Evolutionary conservation across 2,329 filamentous ascomycete species (phyloP).

Genomic region (Fusarium odoratissimum): DNA sequence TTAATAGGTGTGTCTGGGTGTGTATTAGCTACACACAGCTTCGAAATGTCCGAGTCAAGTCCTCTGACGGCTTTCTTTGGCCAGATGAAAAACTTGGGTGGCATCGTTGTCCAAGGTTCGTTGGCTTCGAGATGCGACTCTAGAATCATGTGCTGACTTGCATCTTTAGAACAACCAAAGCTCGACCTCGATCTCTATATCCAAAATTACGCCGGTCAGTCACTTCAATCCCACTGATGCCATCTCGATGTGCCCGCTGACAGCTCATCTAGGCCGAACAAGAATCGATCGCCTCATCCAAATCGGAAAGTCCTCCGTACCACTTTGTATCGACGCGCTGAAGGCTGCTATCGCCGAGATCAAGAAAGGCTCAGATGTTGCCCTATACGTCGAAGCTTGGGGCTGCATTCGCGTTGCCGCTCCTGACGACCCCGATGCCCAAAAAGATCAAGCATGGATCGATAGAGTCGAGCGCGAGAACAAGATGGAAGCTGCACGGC

Average conservation of each 20-base stretch:
- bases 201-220: constrained; percentile 83
- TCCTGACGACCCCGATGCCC: constrained; percentile 75
- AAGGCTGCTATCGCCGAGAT: constrained; percentile 81
- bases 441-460: constrained; percentile 80
- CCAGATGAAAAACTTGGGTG: constrained; percentile 59
- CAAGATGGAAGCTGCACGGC: constrained; percentile 75
- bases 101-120: constrained; percentile 61
- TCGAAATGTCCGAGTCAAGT: constrained; percentile 53
- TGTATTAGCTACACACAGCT: neutral
- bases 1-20: neutral
- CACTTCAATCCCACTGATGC: neutral
- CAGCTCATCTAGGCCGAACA: constrained; percentile 72
- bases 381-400: constrained; percentile 76
- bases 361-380: constrained; percentile 79
- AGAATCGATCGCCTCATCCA: constrained; percentile 83
- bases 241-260: constrained; percentile 16
- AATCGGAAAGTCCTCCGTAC: constrained; percentile 82
- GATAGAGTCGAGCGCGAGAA: constrained; percentile 74
- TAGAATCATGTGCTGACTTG: constrained; percentile 21
- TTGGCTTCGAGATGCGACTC: neutral
- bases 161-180: constrained; percentile 76
- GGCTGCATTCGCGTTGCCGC: constrained; percentile 71
- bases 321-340: constrained; percentile 82
- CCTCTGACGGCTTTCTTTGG: constrained; percentile 58
- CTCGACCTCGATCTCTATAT: constrained; percentile 94